These are phyloP conservation scores for Nakataea oryzae DNA, from an alignment of 2,329 filamentous ascomycete genomes.

Conservation along the genomic window DNA sequence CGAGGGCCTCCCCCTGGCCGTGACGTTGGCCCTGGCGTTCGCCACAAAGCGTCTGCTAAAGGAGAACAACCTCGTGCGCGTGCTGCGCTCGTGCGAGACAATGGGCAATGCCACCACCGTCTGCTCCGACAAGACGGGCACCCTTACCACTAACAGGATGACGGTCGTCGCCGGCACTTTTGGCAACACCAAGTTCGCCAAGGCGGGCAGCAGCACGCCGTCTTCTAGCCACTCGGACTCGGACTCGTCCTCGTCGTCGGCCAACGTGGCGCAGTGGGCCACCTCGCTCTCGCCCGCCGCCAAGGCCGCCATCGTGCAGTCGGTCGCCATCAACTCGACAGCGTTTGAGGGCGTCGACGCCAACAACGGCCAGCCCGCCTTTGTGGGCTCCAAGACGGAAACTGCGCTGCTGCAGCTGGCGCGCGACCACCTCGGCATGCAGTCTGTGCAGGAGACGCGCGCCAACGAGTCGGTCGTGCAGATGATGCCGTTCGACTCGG, in stretches of 20 bases:
- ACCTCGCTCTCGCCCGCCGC: conserved; percentile 14
- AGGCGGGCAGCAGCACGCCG: neutral
- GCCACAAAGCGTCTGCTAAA: conserved; percentile 58
- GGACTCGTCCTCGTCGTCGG: neutral
- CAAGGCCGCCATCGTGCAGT: conserved; percentile 26
- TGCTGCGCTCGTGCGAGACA: conserved; percentile 57
- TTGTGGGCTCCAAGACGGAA: conserved; percentile 47
- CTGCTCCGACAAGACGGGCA: conserved; percentile 60
- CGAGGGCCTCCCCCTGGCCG: conserved; percentile 55
- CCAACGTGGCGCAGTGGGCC: conserved; percentile 18
- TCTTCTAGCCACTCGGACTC: conserved; percentile 37
- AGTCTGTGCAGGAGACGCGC: conserved; percentile 32
- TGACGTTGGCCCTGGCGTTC: conserved; percentile 57
- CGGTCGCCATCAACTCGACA: conserved; percentile 45
- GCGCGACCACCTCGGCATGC: conserved; percentile 37
- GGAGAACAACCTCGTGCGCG: conserved; percentile 58
- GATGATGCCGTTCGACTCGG: conserved; percentile 43
- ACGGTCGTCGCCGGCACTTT: conserved; percentile 52
- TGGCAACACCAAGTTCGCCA: conserved; percentile 24
- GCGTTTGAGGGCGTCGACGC: conserved; percentile 40
- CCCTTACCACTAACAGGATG: conserved; percentile 60
- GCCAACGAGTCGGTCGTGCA: conserved; percentile 31
- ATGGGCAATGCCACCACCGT: conserved; percentile 54
- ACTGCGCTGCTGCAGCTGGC: conserved; percentile 41
- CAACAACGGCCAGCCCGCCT: conserved; percentile 28